These are phyloP conservation scores for Eucalyptus rudis DNA, from an alignment of 345 rosid species.

Conservation along the genomic window DNA sequence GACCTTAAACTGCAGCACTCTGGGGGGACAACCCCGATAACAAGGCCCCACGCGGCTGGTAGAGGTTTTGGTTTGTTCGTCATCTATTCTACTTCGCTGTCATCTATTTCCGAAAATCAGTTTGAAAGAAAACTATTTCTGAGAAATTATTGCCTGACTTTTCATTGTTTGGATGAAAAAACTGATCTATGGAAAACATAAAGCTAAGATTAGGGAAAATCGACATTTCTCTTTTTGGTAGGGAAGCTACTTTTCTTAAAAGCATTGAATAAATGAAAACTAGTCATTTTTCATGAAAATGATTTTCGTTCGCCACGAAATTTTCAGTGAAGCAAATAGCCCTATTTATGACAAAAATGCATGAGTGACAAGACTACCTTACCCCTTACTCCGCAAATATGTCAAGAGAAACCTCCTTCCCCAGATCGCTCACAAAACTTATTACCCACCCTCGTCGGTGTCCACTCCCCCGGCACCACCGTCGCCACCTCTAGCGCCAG, in stretches of 20 bases:
- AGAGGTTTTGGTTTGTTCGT: not conserved
- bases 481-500: not conserved
- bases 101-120: not conserved
- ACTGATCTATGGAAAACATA: not conserved
- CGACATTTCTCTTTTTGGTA: not conserved
- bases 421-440: not conserved
- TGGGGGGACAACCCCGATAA: too few species aligned
- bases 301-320: fast-evolving
- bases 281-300: not conserved
- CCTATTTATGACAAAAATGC: not conserved
- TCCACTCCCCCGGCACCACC: not conserved
- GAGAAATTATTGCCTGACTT: fast-evolving
- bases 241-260: not conserved
- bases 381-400: not conserved
- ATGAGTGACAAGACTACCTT: not conserved
- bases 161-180: fast-evolving
- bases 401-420: not conserved
- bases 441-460: fast-evolving
- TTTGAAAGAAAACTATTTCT: fast-evolving
- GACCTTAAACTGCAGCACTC: too few species aligned
- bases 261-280: not conserved
- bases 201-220: not conserved
- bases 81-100: not conserved
- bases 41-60: too few species aligned
- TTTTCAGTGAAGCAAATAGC: not conserved